Conservation (phyloP, 495 filamentous ascomycete species). For the Geopyxis carbonaria region DNA sequence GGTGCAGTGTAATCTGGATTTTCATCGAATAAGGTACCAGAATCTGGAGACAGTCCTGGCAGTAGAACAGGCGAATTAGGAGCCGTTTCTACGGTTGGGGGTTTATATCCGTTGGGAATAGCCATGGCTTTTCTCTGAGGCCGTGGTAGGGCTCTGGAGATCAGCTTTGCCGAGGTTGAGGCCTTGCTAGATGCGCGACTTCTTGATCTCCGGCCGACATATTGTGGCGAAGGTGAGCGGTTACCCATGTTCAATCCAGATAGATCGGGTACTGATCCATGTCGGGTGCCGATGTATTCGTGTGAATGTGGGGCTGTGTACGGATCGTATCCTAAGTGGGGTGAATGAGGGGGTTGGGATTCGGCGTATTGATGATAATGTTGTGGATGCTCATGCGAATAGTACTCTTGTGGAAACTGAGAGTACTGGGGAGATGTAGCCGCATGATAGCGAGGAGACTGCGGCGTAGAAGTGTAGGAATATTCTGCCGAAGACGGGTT, state of each 20-base stretch:
- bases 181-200: slow-evolving; percentile 4
- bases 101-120: slow-evolving; percentile 1
- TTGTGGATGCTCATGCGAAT: neutral
- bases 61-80: slow-evolving; percentile 2
- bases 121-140: neutral
- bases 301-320: neutral
- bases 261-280: slow-evolving; percentile 1
- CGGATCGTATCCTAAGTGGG: neutral
- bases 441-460: neutral
- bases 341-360: neutral
- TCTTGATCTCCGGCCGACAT: slow-evolving; percentile 1
- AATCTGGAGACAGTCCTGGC: slow-evolving; percentile 2
- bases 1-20: neutral
- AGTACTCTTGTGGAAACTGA: slow-evolving; percentile 4
- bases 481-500: neutral
- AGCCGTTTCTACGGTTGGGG: slow-evolving; percentile 1
- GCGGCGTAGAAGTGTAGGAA: neutral
- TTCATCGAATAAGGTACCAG: neutral
- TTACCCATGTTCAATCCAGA: slow-evolving; percentile 1
- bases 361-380: neutral
- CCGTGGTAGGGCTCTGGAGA: neutral
- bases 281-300: neutral
- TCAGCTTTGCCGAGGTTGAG: neutral
- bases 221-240: neutral
- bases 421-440: neutral